phyloP scores from a whole-genome alignment of 805 yeast species.

The Debaryomyces castellii region DNA sequence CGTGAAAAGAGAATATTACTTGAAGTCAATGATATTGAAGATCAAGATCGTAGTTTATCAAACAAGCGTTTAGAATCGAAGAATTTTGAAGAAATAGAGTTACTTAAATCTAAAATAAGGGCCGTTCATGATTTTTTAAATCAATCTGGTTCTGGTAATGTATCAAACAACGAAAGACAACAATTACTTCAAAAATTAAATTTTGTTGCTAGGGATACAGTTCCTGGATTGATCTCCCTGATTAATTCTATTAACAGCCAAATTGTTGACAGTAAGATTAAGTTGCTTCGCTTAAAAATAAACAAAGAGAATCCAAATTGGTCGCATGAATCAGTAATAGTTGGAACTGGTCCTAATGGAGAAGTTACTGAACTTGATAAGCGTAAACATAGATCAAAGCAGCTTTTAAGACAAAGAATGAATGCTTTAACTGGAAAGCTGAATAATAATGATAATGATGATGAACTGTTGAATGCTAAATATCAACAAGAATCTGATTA shows the following conservation, averaged over 20 bases:
- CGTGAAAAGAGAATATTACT: slow-evolving; percentile 71
- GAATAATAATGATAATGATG: slow-evolving; percentile 46
- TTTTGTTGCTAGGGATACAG: slow-evolving; percentile 58
- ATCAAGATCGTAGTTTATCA: slow-evolving; percentile 38
- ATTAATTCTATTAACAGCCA: slow-evolving; percentile 66
- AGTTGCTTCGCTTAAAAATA: slow-evolving; percentile 55
- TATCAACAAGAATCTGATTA: slow-evolving; percentile 52
- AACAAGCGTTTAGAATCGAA: slow-evolving; percentile 36
- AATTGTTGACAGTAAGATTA: slow-evolving; percentile 65
- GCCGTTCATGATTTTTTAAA: slow-evolving; percentile 42
- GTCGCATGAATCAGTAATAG: slow-evolving; percentile 41
- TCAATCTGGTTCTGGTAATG: slow-evolving; percentile 22
- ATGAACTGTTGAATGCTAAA: slow-evolving; percentile 42
- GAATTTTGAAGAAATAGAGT: slow-evolving; percentile 58
- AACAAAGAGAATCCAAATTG: slow-evolving; percentile 68
- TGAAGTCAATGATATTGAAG: slow-evolving; percentile 71
- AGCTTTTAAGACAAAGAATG: slow-evolving; percentile 80
- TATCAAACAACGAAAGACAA: slow-evolving; percentile 45
- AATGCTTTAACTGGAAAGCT: slow-evolving; percentile 84
- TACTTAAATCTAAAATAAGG: slow-evolving; percentile 60
- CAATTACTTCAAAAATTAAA: slow-evolving; percentile 58
- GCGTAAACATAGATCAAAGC: slow-evolving; percentile 76
- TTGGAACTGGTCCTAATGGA: slow-evolving; percentile 87
- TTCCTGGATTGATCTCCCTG: slow-evolving; percentile 67
- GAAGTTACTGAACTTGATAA: slow-evolving; percentile 81